A percentile compares a stretch with the other conserved stretches of the same genome.
Conservation (phyloP, 192 early-diverging fungal genomes). For the Jimgerdemannia lactiflua region DNA sequence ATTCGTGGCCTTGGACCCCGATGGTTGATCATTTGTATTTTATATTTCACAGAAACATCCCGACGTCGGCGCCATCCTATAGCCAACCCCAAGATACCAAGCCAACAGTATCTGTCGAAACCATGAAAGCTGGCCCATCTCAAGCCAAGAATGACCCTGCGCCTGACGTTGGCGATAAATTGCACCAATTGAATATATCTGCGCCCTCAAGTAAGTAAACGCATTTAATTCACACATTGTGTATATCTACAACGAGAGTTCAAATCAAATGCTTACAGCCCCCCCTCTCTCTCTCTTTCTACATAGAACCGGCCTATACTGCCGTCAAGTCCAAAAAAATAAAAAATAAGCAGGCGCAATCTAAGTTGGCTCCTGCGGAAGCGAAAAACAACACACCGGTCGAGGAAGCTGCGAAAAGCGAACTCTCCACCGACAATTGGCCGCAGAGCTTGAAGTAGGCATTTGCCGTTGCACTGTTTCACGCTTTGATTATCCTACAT, state of each 20-base stretch:
- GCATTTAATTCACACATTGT: background rate
- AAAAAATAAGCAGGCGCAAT: constrained; percentile 4
- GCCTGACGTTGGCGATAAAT: background rate
- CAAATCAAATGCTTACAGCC: background rate
- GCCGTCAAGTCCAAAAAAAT: constrained; percentile 1
- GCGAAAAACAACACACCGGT: background rate
- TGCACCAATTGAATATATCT: background rate
- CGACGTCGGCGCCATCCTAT: constrained; percentile 3
- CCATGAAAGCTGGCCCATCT: background rate
- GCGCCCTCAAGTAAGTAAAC: background rate
- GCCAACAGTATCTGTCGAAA: constrained; percentile 6
- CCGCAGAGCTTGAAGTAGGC: constrained; percentile 24
- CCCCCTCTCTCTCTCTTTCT: background rate
- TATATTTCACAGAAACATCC: constrained; percentile 1
- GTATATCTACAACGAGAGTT: background rate
- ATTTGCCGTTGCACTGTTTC: background rate
- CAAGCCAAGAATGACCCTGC: background rate
- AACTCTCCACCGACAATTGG: constrained; percentile 12
- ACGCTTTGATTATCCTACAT: background rate
- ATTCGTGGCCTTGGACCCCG: too few species aligned
- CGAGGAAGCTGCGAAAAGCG: background rate
- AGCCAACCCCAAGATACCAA: constrained; percentile 22
- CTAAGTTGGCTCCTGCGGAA: background rate
- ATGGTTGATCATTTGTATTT: constrained; percentile 1
- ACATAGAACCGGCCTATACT: background rate